Base-by-base conservation (phyloP, 1,139 yeast genomes). In the Insectozyma bohioensis region DNA sequence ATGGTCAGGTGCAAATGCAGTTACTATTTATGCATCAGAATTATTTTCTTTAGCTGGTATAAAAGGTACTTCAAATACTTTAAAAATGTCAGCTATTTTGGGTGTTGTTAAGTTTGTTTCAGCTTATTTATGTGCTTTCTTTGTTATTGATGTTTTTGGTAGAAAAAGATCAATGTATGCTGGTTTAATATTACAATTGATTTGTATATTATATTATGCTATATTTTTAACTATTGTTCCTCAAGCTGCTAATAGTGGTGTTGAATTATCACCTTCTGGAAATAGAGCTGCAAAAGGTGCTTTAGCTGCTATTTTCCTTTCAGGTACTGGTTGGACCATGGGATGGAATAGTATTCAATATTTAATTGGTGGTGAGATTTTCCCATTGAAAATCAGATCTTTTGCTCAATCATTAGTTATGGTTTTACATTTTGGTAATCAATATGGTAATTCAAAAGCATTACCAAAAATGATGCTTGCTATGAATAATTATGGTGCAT, bases 261-360 rank as follows among this genome's bases (percentile, higher is more conserved):
- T 47, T 7, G 42, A 20, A 1, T 51, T 70, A 41, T 51, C 62
- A 4, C 42, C 55, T 0, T 51, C 67, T 2, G 54, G 66, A 41
- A 35, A 45, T 6, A 45, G 52, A 9, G 78, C 79, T 4, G 61
- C 75, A 26, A 56, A 61, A 33, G 78, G 65, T 35, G 80, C 82
- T 1, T 54, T 75, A 41, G 78, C 80, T 2, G 66, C 77, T 29
- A 54, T 78, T 29, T 76, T 64, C 51, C 45, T 77, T 27, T 61
- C 71, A 24, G 84, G 83, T 38, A 56, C 67, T 8, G 83, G 81
- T 21, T 78, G 84, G 84, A 72, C 79, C 12, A 52, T 77, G 57
- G 84, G 84, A 7, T 78, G 74, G 66, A 78, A 78, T 55, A 60
- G 75, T 3, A 59, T 76, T 36, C 84, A 78, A 51, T 78, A 77